Evolutionary conservation across 257 asterid genomes (phyloP), one percentile per base, ranked within the genome.

Genomic region (Parsonsia alboflavescens): DNA sequence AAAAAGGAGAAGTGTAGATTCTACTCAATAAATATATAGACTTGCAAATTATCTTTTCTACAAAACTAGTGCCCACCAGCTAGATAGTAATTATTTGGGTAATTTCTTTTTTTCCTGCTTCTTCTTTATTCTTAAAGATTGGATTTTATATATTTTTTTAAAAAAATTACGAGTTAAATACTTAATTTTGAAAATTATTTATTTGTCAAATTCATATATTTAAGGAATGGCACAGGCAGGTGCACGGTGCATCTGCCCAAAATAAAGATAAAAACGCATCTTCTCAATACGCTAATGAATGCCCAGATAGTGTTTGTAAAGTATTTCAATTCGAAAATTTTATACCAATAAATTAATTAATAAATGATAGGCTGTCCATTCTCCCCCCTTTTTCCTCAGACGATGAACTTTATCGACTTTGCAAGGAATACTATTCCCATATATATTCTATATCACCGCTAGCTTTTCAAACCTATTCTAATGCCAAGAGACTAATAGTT

Each of bases 281-380:
- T 28, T 33, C 19, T 46, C 71, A 28, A 59, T 22, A 3, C 56
- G 3, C 3, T 33, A 22, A 75, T 36, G 22, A 66, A 64, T 36
- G 66, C 73, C 3, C 28, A 66, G 50, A 65, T 7, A 21, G 4
- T n/a, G 42, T 24, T 8, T 1, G 0, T 5, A 3, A 57, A 10
- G 67, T 75, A 50, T 53, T 62, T 26, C 21, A 58, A 42, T n/a
- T 44, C 26, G 30, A 41, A 26, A 17, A 17, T 19, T 71, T 71
- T 62, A 66, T 66, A 41, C 19, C 39, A 15, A 44, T 53, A 16
- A 21, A n/a, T n/a, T n/a, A n/a, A n/a, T n/a, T n/a, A 54, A 19
- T 54, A 54, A 46, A 54, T 65, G 75, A 68, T 45, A n/a, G 75
- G 63, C 75, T 76, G 75, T 52, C 73, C 73, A 76, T 57, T 76